Evolutionary conservation across 805 yeast genomes (phyloP).

Genomic region (Cyberlindnera meyerae): DNA sequence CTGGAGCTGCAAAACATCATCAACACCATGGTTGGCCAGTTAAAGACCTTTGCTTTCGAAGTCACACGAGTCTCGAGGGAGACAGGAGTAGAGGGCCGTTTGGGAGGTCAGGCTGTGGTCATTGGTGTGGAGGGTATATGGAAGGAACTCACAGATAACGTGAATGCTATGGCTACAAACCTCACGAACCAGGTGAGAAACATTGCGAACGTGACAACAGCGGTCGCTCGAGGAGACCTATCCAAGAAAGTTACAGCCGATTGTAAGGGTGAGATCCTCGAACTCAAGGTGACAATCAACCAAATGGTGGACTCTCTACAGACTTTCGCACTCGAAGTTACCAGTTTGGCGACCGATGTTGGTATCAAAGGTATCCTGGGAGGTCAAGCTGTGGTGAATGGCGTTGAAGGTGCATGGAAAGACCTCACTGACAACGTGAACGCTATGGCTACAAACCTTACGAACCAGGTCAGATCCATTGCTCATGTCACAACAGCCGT

Average conservation of each 20-base stretch:
- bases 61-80: conserved; percentile 88
- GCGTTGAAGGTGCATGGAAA: conserved; percentile 90
- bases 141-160: conserved; percentile 87
- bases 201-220: conserved; percentile 80
- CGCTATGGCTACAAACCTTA: conserved; percentile 87
- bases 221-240: conserved; percentile 87
- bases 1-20: conserved; percentile 80
- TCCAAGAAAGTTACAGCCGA: conserved; percentile 83
- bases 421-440: conserved; percentile 87
- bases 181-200: conserved; percentile 87
- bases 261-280: conserved; percentile 87
- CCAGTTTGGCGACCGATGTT: conserved; percentile 86
- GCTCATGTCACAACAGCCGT: conserved; percentile 93
- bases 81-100: conserved; percentile 87
- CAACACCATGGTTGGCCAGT: conserved; percentile 85
- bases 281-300: conserved; percentile 79
- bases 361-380: conserved; percentile 92
- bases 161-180: conserved; percentile 88
- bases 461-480: conserved; percentile 88
- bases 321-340: conserved; percentile 83
- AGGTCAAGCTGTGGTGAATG: conserved; percentile 85
- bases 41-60: conserved; percentile 82
- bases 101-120: conserved; percentile 89
- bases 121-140: conserved; percentile 85
- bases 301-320: conserved; percentile 91